phyloP scores from a whole-genome alignment of 495 filamentous ascomycete genomes.

The Penicillium coprophilum region DNA sequence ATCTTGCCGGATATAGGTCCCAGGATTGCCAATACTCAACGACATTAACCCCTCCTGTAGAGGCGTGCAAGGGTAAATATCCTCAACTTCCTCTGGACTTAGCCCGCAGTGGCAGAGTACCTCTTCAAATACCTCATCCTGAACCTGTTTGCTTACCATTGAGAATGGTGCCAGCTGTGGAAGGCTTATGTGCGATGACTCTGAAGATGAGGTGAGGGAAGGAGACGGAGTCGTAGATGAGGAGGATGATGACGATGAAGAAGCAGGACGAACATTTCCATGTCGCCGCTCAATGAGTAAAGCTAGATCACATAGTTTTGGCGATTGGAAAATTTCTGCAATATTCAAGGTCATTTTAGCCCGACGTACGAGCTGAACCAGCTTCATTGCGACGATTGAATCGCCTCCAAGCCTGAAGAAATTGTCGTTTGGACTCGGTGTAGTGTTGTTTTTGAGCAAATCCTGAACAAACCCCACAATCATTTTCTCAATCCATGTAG shows the following conservation, averaged over 20 bases:
- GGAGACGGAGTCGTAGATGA: neutral
- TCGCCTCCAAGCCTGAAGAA: constrained; percentile 1
- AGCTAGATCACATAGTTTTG: neutral
- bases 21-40: neutral
- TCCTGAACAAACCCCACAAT: neutral
- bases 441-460: neutral
- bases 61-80: neutral
- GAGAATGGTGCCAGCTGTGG: neutral
- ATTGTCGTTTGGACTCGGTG: neutral
- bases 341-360: neutral
- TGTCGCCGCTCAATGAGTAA: neutral
- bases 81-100: neutral
- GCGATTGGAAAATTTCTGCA: neutral
- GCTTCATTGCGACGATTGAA: constrained; percentile 6
- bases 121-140: neutral
- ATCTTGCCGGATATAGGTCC: neutral
- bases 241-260: neutral
- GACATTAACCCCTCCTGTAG: neutral
- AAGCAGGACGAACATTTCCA: neutral
- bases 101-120: neutral
- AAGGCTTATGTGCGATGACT: neutral
- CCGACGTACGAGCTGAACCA: neutral
- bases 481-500: constrained; percentile 1
- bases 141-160: neutral
- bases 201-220: neutral